Conservation (phyloP, 495 filamentous ascomycete species). For the Penicillium malachiteum region DNA sequence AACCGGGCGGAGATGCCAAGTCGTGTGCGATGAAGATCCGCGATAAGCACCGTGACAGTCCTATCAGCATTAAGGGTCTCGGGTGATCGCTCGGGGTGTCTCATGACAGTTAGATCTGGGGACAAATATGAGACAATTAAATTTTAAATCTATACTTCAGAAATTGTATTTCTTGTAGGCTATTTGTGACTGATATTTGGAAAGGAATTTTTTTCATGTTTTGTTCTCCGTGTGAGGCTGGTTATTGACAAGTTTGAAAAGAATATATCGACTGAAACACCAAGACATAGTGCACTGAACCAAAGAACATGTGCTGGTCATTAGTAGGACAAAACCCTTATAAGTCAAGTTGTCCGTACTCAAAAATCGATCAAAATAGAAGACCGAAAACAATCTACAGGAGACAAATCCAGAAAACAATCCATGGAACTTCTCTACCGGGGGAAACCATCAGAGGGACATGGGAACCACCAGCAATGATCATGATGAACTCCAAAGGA, state of each 20-base stretch:
- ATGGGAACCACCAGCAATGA: constrained; percentile 14
- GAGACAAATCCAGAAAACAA: constrained; percentile 13
- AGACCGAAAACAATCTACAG: constrained; percentile 22
- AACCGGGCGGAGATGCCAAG: constrained; percentile 14
- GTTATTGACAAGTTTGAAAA: not conserved
- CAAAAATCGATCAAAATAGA: not conserved
- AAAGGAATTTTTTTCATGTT: constrained; percentile 1
- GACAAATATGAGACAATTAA: not conserved
- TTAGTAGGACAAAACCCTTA: constrained; percentile 1
- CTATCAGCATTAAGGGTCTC: constrained; percentile 6
- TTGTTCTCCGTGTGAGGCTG: not conserved
- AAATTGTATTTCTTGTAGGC: too few species aligned
- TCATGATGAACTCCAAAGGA: constrained; percentile 12
- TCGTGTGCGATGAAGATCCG: constrained; percentile 16
- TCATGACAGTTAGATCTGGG: not conserved
- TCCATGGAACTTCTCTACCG: constrained; percentile 20
- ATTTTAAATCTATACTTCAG: not conserved
- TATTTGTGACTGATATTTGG: not conserved
- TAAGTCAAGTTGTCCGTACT: not conserved
- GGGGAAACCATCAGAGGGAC: constrained; percentile 7
- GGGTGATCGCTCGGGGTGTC: not conserved
- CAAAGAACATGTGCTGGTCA: constrained; percentile 1
- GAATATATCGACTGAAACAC: constrained; percentile 1
- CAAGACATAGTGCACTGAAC: constrained; percentile 1
- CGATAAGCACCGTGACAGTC: constrained; percentile 7